Evolutionary conservation across 768 basidiomycete genomes (phyloP), one percentile per base, ranked within the genome.

Genomic region (Trametes gibbosa): DNA sequence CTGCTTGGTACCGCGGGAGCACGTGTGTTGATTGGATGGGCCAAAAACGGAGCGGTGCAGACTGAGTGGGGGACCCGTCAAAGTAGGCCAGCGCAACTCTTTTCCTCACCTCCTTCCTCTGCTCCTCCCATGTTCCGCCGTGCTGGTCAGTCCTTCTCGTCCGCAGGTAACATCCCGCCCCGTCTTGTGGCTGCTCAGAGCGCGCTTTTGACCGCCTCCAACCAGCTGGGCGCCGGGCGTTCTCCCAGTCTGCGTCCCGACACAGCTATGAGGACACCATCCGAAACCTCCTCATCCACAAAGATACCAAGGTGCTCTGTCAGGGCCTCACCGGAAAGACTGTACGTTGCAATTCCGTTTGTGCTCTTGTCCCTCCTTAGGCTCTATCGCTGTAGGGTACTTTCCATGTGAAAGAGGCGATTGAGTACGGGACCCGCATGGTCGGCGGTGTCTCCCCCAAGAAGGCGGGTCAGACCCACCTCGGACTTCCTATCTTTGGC

Each of bases 271-370:
- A 88, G 54, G 89, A 90, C 70, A 95, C 93, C 49, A 88, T 95
- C 70, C 79, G 83, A 71, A 99, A 98, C 79, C 84, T 99, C 63
- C 85, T 87, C 66, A 89, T 99, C 68, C 84, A 92, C 75, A 92
- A 92, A 70, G 92, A 98, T 74, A 97, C 97, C 65, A 95, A 86
- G 75, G 96, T 99, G 45, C 77, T 81, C 63, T 94, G 88, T 74
- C 97, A 94, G 75, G 93, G 85, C 4, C 84, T 95, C 67, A 98
- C 95, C 13, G 95, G 95, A 72, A 98, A 97, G 86, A 97, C 94
- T 58, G 95, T 92, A 65, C 41, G 67, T 60, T 29, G 23, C 5
- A 5, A 32, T 6, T 53, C 14, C 25, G 24, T 13, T 3, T 25
- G 25, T 23, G 46, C 35, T 42, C 32, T 43, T 9, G 50, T n/a